A percentile compares a stretch with the other conserved stretches of the same genome.
Evolutionary conservation across 2,329 filamentous ascomycete species (phyloP).

Genomic region (Plenodomus tracheiphilus): DNA sequence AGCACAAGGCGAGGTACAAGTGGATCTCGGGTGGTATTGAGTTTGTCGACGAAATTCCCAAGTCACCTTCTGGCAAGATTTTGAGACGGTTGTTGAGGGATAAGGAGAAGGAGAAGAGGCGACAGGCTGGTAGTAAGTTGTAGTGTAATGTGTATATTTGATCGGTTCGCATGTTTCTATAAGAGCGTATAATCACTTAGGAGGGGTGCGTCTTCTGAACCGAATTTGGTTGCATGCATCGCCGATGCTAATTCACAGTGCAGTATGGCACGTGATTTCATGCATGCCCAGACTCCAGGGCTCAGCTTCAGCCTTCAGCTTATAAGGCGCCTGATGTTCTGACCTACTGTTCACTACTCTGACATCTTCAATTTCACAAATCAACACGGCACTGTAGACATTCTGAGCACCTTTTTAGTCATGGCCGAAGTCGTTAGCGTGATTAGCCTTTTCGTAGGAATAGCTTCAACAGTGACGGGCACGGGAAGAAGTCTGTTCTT

Average conservation of each 20-base stretch:
- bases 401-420: neutral
- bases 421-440: too few species aligned
- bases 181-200: neutral
- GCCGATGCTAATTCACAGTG: too few species aligned
- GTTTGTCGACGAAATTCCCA: slow-evolving; percentile 56
- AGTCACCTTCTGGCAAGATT: slow-evolving; percentile 67
- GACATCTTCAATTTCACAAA: too few species aligned
- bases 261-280: neutral
- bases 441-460: too few species aligned
- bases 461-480: too few species aligned
- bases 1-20: slow-evolving; percentile 65
- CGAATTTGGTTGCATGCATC: too few species aligned
- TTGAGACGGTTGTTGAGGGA: slow-evolving; percentile 69
- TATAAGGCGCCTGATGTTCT: too few species aligned
- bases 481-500: too few species aligned
- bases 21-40: slow-evolving; percentile 65
- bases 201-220: neutral
- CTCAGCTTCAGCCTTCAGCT: too few species aligned
- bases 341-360: too few species aligned
- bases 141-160: slow-evolving; percentile 49
- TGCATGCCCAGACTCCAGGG: neutral
- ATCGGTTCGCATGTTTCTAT: too few species aligned
- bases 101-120: slow-evolving; percentile 69
- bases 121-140: slow-evolving; percentile 67
- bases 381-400: too few species aligned